Percentiles rank a stretch among this genome's conserved stretches.
Conservation (phyloP, 1,139 yeast genomes). For the Tardiomyces digboiensis region DNA sequence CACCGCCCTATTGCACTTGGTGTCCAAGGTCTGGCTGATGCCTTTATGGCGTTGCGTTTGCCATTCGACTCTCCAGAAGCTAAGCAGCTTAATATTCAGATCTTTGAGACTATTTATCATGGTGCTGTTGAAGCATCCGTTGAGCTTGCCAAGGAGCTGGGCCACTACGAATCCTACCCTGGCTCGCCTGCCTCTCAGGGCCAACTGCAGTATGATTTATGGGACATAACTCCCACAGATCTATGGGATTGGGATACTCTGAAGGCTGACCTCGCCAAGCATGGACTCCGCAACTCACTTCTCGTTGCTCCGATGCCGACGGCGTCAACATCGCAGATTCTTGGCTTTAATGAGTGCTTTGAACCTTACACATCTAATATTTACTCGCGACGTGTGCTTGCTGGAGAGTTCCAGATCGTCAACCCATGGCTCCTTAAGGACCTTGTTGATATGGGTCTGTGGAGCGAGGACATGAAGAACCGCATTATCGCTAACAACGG, state of each 20-base stretch:
- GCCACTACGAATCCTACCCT: slow-evolving; percentile 56
- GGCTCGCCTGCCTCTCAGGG: slow-evolving; percentile 87
- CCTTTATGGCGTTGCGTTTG: slow-evolving; percentile 64
- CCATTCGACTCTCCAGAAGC: slow-evolving; percentile 79
- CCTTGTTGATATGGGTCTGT: slow-evolving; percentile 70
- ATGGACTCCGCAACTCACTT: slow-evolving; percentile 75
- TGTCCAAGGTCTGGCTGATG: slow-evolving; percentile 85
- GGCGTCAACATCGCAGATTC: slow-evolving; percentile 85
- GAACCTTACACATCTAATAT: slow-evolving; percentile 89
- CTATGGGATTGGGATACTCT: slow-evolving; percentile 69
- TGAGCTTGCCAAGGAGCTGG: slow-evolving; percentile 58
- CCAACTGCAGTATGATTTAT: slow-evolving; percentile 64
- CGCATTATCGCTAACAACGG: slow-evolving; percentile 74
- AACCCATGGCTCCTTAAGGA: slow-evolving; percentile 77
- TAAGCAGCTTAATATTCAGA: slow-evolving; percentile 58
- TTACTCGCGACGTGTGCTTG: slow-evolving; percentile 75
- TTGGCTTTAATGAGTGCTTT: slow-evolving; percentile 85
- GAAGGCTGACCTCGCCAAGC: slow-evolving; percentile 46
- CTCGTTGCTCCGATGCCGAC: slow-evolving; percentile 94
- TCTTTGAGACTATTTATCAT: slow-evolving; percentile 85
- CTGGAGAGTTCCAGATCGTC: slow-evolving; percentile 86
- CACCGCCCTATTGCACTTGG: slow-evolving; percentile 87
- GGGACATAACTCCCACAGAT: slow-evolving; percentile 66
- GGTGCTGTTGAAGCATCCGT: slow-evolving; percentile 75
- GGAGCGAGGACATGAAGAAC: slow-evolving; percentile 78